Conservation (phyloP, 2,329 filamentous ascomycete genomes). For the Pyrenochaeta sp. region DNA sequence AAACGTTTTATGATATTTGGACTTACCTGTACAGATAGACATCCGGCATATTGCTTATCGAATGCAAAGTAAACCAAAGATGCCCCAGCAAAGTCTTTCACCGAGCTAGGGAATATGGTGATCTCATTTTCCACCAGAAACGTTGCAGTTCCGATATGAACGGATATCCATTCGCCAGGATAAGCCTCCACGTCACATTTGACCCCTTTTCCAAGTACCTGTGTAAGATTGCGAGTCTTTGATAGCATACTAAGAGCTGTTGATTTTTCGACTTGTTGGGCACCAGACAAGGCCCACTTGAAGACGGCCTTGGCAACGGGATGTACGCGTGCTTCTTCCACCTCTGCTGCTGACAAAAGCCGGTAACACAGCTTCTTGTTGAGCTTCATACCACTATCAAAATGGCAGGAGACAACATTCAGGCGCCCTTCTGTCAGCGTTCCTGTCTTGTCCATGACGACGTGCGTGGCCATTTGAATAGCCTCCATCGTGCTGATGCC, state of each 20-base stretch:
- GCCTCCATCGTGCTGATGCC: conserved; percentile 17
- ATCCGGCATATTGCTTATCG: neutral
- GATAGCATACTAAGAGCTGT: neutral
- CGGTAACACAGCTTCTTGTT: conserved; percentile 3
- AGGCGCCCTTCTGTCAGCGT: conserved; percentile 19
- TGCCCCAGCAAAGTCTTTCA: neutral
- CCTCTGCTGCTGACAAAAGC: conserved; percentile 10
- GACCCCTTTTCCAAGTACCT: conserved; percentile 6
- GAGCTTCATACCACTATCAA: conserved; percentile 1
- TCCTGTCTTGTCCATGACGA: conserved; percentile 27
- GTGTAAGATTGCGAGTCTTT: neutral
- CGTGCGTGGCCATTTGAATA: conserved; percentile 10
- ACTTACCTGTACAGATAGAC: neutral
- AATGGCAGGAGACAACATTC: conserved; percentile 5
- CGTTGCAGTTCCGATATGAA: conserved; percentile 1
- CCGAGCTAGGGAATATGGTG: neutral
- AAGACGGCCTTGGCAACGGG: conserved; percentile 13
- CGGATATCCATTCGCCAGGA: conserved; percentile 3
- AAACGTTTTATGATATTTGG: too few relatives aligned
- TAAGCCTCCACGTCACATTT: conserved; percentile 7
- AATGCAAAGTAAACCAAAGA: conserved; percentile 6
- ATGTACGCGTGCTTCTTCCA: conserved; percentile 12
- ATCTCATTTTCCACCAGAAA: neutral
- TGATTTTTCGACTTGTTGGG: neutral
- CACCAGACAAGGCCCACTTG: conserved; percentile 9